These are phyloP conservation scores for Pugionium dolabratum DNA, from an alignment of 345 rosid genomes.

Conservation along the genomic window DNA sequence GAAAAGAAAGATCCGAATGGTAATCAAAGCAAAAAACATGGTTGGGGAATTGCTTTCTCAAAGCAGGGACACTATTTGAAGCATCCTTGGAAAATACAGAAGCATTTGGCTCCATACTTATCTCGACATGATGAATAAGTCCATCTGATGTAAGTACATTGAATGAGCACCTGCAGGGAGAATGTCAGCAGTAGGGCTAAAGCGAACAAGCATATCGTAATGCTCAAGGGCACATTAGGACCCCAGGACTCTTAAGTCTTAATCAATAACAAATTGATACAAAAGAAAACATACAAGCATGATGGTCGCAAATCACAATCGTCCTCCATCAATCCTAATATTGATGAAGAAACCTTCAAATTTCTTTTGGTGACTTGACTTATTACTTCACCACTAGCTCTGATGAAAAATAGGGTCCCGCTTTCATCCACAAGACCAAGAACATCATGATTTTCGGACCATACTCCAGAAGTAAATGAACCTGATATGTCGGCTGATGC, in stretches of 20 bases:
- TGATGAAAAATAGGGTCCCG: constrained; percentile 69
- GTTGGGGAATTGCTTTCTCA: constrained; percentile 59
- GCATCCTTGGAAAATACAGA: constrained; percentile 50
- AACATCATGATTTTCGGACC: constrained; percentile 84
- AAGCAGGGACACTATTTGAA: constrained; percentile 44
- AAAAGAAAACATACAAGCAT: constrained; percentile 59
- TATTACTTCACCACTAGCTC: constrained; percentile 83
- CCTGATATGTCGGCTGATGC: constrained; percentile 52
- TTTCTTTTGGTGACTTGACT: constrained; percentile 57
- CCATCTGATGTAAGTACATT: constrained; percentile 70
- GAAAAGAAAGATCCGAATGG: constrained; percentile 60
- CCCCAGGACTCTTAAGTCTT: constrained; percentile 25
- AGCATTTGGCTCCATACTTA: constrained; percentile 65
- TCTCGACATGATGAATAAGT: constrained; percentile 62
- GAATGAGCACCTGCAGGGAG: constrained; percentile 70
- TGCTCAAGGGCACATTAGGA: constrained; percentile 8
- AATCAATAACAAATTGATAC: constrained; percentile 13
- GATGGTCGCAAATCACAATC: constrained; percentile 49
- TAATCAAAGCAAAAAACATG: constrained; percentile 74
- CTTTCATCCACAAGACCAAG: constrained; percentile 74
- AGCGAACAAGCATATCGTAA: constrained; percentile 16
- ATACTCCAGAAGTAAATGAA: constrained; percentile 66
- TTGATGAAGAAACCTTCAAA: constrained; percentile 60
- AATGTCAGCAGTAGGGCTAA: constrained; percentile 12
- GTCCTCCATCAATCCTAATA: constrained; percentile 66